Evolutionary conservation across 2,329 filamentous ascomycete species (phyloP), one percentile per base, ranked within the genome.

Genomic region (Cercospora sojina): DNA sequence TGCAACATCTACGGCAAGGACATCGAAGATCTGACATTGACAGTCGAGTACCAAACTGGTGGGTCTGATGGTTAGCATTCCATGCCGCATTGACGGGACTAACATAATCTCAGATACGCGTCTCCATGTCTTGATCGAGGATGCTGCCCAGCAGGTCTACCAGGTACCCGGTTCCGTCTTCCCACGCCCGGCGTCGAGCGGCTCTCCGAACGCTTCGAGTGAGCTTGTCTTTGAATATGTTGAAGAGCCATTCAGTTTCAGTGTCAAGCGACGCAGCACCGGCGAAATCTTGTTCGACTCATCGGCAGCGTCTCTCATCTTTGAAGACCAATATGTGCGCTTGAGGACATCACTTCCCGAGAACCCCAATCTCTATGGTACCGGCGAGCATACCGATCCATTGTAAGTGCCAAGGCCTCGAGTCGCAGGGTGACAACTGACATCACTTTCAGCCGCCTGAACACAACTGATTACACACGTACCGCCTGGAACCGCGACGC

Each of bases 261-360:
- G 81, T 0, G 83, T 93, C 9, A 82, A 80, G 55, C 86, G 87
- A 31, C 84, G 83, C 70, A 83, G 81, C 57, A 88, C 82, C 6
- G 83, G 78, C 51, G 84, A 88, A 68, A 81, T 86, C 3, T 78
- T 92, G 9, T 92, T 92, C 75, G 88, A 93, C 72, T 91, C 90
- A 0, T 87, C 87, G 0, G 88, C 84, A 0, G 85, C 86, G 3
- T 81, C 83, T 8, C 80, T 95, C 10, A 82, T 95, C 51, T 95
- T 93, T 72, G 89, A 95, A 79, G 87, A 87, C 10, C 91, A 95
- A 77, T 95, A 92, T 73, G 78, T 95, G 25, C 86, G 88, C 20
- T 82, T 94, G 66, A 85, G 90, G 51, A 93, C 91, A 1, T 85
- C 83, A 67, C 82, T 95, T 10, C 91, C 91, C 0, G 77, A 85